Base-by-base conservation (phyloP, 768 basidiomycete genomes). In the Tulasnella sp. region DNA sequence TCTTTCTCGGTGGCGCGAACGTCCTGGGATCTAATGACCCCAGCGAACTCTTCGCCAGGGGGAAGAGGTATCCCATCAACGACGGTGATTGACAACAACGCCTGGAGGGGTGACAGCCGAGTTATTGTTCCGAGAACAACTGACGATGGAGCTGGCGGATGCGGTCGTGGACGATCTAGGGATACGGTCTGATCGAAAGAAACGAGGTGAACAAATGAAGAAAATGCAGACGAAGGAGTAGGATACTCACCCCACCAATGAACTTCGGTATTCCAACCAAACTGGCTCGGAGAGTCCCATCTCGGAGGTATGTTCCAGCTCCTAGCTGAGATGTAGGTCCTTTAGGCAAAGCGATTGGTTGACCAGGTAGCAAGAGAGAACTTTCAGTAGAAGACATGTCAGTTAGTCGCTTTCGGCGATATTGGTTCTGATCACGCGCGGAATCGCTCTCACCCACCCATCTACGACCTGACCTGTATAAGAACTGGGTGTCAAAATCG, bases 1-100 rank as follows among this genome's bases (percentile, higher is more conserved):
- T 93, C 90, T 66, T 88, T 92, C 67, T 93, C 91, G 1, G 91
- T 93, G 11, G 87, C 86, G 56, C 93, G 75, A 21, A 96, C 83
- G 70, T 96, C 93, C 70, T 94, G 90, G 4, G 78, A 76, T 32
- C 93, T 83, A 64, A 96, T 88, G 21, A 95, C 84, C n/a, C 51
- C 51, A 10, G 51, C 26, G 65, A 93, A 95, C 65, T 95, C 92
- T 69, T 94, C 91, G 27, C 89, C 88, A 7, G 76, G 72, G 38
- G 88, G 84, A 49, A 93, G 75, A 1, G 90, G 88, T 13, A 86
- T 75, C 15, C 86, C 90, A 66, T 96, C 91, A 42, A 94, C 90
- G 5, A 91, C 85, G 23, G 83, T 80, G 64, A 96, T 91, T 2
- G 88, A 83, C 19, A 96, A 72, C 55, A 82, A 76, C 0, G 92